Conservation (phyloP, 2,329 filamentous ascomycete genomes). For the Diplodia scrobiculata region DNA sequence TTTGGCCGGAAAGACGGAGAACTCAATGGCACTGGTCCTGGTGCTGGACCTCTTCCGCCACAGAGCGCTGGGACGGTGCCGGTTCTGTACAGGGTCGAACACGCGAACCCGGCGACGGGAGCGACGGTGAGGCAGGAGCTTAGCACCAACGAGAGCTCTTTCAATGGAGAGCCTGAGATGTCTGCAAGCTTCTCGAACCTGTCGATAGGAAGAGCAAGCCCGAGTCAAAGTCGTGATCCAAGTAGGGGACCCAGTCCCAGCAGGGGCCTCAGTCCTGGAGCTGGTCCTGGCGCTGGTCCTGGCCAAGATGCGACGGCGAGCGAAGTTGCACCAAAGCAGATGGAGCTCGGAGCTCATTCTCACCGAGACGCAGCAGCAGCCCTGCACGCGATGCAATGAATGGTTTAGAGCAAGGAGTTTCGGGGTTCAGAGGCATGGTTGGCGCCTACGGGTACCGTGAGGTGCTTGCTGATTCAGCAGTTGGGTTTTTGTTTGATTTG, state of each 20-base stretch:
- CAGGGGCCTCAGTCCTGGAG: neutral
- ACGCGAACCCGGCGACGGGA: conserved; percentile 40
- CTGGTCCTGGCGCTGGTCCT: conserved; percentile 3
- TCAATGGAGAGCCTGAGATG: conserved; percentile 31
- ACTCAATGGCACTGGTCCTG: conserved; percentile 71
- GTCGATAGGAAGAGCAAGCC: conserved; percentile 36
- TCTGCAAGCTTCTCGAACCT: conserved; percentile 40
- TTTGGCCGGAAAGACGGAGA: conserved; percentile 87
- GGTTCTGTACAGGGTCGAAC: conserved; percentile 43
- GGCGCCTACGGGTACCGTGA: conserved; percentile 9
- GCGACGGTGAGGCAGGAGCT: conserved; percentile 35
- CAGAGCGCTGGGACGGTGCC: conserved; percentile 35
- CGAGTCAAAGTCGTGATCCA: conserved; percentile 35
- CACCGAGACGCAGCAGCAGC: conserved; percentile 24
- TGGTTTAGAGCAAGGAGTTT: conserved; percentile 27
- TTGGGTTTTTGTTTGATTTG: conserved; percentile 1
- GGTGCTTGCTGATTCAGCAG: neutral
- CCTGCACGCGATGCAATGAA: conserved; percentile 25
- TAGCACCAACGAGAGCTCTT: conserved; percentile 34
- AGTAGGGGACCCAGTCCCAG: neutral
- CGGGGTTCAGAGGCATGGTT: conserved; percentile 18
- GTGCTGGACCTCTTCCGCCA: conserved; percentile 35
- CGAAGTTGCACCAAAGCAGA: conserved; percentile 32
- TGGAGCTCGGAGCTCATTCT: conserved; percentile 45
- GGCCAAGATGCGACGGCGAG: conserved; percentile 27